phyloP scores from a whole-genome alignment of 345 rosid species.

The Eucalyptus cloeziana region DNA sequence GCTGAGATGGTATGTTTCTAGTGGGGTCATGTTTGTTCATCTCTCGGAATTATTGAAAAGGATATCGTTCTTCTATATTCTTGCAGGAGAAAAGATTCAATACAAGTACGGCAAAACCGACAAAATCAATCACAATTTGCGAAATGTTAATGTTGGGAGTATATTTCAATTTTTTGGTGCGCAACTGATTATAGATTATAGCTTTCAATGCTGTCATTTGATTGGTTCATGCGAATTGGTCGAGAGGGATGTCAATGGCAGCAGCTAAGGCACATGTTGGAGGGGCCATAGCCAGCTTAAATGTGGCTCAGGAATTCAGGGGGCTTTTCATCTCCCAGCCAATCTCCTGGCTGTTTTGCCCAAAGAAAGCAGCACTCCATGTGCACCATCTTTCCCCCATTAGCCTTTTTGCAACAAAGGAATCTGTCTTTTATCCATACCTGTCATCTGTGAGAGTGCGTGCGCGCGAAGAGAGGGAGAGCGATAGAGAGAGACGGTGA shows the following conservation, averaged over 20 bases:
- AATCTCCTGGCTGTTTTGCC: not conserved
- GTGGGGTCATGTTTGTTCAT: not conserved
- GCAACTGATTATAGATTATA: not conserved
- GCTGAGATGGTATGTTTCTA: not conserved
- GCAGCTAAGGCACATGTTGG: not conserved
- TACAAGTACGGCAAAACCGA: not conserved
- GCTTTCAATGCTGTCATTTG: not conserved
- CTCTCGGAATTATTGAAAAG: not conserved
- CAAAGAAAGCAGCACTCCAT: slow-evolving; percentile 33
- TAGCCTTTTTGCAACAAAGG: slow-evolving; percentile 8
- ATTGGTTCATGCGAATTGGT: not conserved
- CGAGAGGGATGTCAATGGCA: not conserved
- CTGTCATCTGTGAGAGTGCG: not conserved
- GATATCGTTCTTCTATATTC: not conserved
- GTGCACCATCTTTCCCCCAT: slow-evolving; percentile 35
- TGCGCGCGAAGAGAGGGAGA: not conserved
- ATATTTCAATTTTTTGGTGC: not conserved
- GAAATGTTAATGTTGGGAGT: not conserved
- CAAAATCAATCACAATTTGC: not conserved
- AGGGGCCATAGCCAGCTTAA: not conserved
- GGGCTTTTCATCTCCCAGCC: not conserved
- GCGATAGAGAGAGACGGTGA: not conserved
- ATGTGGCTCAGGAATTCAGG: not conserved
- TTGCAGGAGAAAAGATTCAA: not conserved
- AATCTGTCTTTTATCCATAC: not conserved